Evolutionary conservation across 2,329 filamentous ascomycete species (phyloP).

Genomic region (Shiraia bambusicola): DNA sequence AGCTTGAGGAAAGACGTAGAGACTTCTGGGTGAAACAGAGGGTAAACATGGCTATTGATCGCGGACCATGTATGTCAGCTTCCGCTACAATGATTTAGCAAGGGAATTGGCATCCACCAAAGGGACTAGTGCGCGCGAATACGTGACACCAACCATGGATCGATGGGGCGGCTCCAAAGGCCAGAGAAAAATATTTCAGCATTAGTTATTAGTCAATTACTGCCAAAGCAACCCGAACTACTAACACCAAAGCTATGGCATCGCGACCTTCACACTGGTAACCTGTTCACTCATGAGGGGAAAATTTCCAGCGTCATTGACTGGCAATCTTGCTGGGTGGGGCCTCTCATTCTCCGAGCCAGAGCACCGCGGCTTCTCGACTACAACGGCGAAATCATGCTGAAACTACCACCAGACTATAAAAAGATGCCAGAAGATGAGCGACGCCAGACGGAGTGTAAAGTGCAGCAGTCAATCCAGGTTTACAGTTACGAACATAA

Average conservation of each 20-base stretch:
- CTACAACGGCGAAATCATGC: constrained; percentile 31
- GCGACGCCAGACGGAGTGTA: constrained; percentile 30
- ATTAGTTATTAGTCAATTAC: constrained; percentile 34
- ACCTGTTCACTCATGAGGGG: constrained; percentile 44
- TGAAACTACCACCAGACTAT: constrained; percentile 27
- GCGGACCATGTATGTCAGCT: constrained; percentile 47
- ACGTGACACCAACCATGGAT: constrained; percentile 40
- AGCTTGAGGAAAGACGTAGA: constrained; percentile 35
- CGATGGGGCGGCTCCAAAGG: constrained; percentile 17
- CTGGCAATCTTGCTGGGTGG: constrained; percentile 43
- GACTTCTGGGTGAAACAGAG: constrained; percentile 43
- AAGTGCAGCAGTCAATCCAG: constrained; percentile 31
- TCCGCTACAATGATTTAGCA: no score
- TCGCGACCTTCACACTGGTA: constrained; percentile 42
- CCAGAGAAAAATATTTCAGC: constrained; percentile 32
- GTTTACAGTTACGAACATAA: constrained; percentile 32
- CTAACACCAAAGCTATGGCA: constrained; percentile 44
- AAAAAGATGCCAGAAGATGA: constrained; percentile 23
- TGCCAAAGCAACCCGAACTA: constrained; percentile 19
- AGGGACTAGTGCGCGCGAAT: constrained; percentile 41
- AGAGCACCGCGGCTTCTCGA: constrained; percentile 31
- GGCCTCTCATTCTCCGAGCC: constrained; percentile 27
- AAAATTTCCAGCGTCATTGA: constrained; percentile 46
- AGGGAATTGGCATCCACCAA: no score
- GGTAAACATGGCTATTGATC: constrained; percentile 38